Percentiles rank a stretch among this genome's conserved stretches.
These are phyloP conservation scores for Suhomyces panamericanus DNA, from an alignment of 1,139 yeast genomes.

Conservation along the genomic window DNA sequence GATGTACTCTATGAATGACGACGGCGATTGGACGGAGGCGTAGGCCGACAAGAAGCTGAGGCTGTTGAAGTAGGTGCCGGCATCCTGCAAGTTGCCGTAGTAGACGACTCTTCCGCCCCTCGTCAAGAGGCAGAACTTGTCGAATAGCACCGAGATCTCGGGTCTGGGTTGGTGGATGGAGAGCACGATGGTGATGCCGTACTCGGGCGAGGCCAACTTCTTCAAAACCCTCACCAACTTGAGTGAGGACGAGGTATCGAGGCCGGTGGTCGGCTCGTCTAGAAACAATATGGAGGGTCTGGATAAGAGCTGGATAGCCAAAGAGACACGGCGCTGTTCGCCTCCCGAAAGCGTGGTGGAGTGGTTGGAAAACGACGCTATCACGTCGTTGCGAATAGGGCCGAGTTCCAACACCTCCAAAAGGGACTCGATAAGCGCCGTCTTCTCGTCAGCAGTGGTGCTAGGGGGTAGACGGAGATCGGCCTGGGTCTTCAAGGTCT, in stretches of 20 bases:
- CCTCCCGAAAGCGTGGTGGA: slow-evolving; percentile 73
- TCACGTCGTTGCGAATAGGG: slow-evolving; percentile 58
- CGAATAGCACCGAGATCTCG: slow-evolving; percentile 67
- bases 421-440: slow-evolving; percentile 55
- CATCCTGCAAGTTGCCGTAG: slow-evolving; percentile 51
- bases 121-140: slow-evolving; percentile 68
- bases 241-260: slow-evolving; percentile 77
- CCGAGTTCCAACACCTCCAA: slow-evolving; percentile 60
- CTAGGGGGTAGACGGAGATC: slow-evolving; percentile 57
- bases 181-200: slow-evolving; percentile 69
- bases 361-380: slow-evolving; percentile 48
- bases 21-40: slow-evolving; percentile 8
- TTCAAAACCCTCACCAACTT: slow-evolving; percentile 64
- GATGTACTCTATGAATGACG: slow-evolving; percentile 57
- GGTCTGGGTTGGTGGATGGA: slow-evolving; percentile 86
- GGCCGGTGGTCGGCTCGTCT: slow-evolving; percentile 90
- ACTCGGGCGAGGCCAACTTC: slow-evolving; percentile 46
- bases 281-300: slow-evolving; percentile 75
- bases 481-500: slow-evolving; percentile 69
- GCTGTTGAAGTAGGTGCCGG: slow-evolving; percentile 20
- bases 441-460: slow-evolving; percentile 42
- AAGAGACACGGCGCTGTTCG: slow-evolving; percentile 73
- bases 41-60: slow-evolving; percentile 2
- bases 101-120: slow-evolving; percentile 65
- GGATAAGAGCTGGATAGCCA: slow-evolving; percentile 75